Evolutionary conservation across 768 basidiomycete genomes (phyloP), one percentile per base, ranked within the genome.

Genomic region (Xanthoconium stramineum): DNA sequence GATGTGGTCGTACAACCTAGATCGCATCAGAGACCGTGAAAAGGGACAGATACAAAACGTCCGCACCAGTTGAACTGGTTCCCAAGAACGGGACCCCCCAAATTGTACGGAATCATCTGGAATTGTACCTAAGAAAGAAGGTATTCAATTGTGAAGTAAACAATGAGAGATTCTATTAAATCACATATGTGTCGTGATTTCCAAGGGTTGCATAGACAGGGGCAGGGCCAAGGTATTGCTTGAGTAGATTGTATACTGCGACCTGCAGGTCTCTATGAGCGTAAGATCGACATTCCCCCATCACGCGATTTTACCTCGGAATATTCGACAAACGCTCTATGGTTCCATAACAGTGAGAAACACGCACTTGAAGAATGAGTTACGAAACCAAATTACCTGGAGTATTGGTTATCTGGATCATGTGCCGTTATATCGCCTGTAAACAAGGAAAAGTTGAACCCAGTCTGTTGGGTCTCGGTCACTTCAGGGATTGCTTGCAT

Each of bases 371-470:
- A 30, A 45, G 3, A 12, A 39, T 17, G 1, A 29, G 36, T 37
- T 37, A 44, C n/a, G 10, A 57, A 44, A 15, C 51, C 1, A 29
- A 2, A 74, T 50, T 42, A 79, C 83, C 83, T 77, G 13, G 81
- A 83, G 36, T 88, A 73, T 65, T 89, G 80, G 56, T 83, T 82
- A 48, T 86, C 86, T 3, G 78, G 62, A 66, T 90, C 89, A 63
- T 91, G 89, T 11, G 84, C 78, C 24, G 88, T 87, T 44, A 89
- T 66, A 65, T 91, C 88, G 24, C 89, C 88, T 0, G 89, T 91
- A 65, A 81, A 90, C 14, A 90, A 38, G 0, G 80, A 80, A 70
- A 82, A 89, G 33, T 79, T 80, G 64, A 89, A 86, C 0, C 83
- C 85, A 4, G 74, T 79, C 0, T 76, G 71, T 59, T 80, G 60